Evolutionary conservation across 1,139 yeast genomes (phyloP).

Genomic region (Blastobotrys buckinghamii): DNA sequence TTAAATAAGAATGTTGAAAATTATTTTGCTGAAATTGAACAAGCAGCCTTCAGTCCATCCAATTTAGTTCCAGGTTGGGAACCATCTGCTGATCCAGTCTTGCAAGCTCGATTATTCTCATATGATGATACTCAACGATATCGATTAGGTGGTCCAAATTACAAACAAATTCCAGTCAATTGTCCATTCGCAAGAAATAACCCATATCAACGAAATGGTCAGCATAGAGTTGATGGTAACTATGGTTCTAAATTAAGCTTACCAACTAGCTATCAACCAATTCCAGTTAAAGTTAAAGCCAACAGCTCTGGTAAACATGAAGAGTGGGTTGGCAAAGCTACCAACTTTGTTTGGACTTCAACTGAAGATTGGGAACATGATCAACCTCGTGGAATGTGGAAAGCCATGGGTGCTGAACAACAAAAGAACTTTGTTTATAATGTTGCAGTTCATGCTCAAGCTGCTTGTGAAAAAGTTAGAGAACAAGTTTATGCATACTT

Average conservation of each 20-base stretch:
- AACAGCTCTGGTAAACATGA: slow-evolving; percentile 4
- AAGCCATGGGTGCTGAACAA: slow-evolving; percentile 3
- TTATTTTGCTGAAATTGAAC: slow-evolving; percentile 74
- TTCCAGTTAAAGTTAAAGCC: neutral
- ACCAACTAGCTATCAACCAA: neutral
- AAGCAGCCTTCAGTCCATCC: slow-evolving; percentile 73
- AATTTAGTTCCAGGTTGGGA: slow-evolving; percentile 79
- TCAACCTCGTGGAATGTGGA: slow-evolving; percentile 8
- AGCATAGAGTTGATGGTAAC: slow-evolving; percentile 3
- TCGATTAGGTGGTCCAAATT: slow-evolving; percentile 54
- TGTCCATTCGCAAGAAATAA: slow-evolving; percentile 5
- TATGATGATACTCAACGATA: slow-evolving; percentile 74
- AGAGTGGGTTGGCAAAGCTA: slow-evolving; percentile 8
- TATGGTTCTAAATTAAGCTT: neutral
- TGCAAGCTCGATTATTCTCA: slow-evolving; percentile 76
- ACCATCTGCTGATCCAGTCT: slow-evolving; percentile 77
- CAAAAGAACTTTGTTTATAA: slow-evolving; percentile 7
- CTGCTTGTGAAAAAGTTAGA: slow-evolving; percentile 70
- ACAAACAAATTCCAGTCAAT: slow-evolving; percentile 9
- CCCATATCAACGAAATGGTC: slow-evolving; percentile 8
- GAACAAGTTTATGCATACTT: slow-evolving; percentile 77
- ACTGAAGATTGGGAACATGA: slow-evolving; percentile 7
- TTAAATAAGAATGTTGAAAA: slow-evolving; percentile 66
- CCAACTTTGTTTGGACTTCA: slow-evolving; percentile 3
- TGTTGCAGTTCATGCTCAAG: slow-evolving; percentile 65